phyloP scores from a whole-genome alignment of 768 basidiomycete species.

The Ramaria sp. region DNA sequence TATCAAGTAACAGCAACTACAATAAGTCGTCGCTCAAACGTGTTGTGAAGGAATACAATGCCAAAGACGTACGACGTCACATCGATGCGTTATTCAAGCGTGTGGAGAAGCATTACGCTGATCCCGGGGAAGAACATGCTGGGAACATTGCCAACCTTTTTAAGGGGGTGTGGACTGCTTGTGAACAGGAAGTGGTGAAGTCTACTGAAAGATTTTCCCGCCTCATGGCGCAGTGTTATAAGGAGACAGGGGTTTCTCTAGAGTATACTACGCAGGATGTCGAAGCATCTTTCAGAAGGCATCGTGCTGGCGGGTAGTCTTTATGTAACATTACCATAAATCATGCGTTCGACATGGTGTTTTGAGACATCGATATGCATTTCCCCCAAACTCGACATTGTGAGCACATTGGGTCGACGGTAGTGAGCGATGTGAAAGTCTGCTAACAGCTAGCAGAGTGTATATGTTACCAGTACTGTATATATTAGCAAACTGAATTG shows the following conservation, averaged over 20 bases:
- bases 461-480: too few species aligned
- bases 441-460: too few species aligned
- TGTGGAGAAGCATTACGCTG: conserved; percentile 93
- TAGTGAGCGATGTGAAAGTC: too few species aligned
- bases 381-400: too few species aligned
- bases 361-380: too few species aligned
- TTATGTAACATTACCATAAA: not conserved
- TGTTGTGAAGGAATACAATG: conserved; percentile 70
- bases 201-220: conserved; percentile 60
- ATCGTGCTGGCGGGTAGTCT: conserved; percentile 24
- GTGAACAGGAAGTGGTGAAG: conserved; percentile 72
- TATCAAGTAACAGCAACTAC: conserved; percentile 65
- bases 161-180: conserved; percentile 83
- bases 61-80: conserved; percentile 85
- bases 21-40: conserved; percentile 73
- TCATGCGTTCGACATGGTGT: not conserved
- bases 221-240: conserved; percentile 71
- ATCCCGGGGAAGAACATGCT: conserved; percentile 31
- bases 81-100: conserved; percentile 81
- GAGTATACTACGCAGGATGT: conserved; percentile 72
- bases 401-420: too few species aligned
- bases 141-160: conserved; percentile 38
- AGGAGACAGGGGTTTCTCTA: conserved; percentile 55
- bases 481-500: too few species aligned
- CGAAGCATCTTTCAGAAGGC: conserved; percentile 66